These are phyloP conservation scores for Tolypocladium nubicola DNA, from an alignment of 2,329 filamentous ascomycete species.

Conservation along the genomic window DNA sequence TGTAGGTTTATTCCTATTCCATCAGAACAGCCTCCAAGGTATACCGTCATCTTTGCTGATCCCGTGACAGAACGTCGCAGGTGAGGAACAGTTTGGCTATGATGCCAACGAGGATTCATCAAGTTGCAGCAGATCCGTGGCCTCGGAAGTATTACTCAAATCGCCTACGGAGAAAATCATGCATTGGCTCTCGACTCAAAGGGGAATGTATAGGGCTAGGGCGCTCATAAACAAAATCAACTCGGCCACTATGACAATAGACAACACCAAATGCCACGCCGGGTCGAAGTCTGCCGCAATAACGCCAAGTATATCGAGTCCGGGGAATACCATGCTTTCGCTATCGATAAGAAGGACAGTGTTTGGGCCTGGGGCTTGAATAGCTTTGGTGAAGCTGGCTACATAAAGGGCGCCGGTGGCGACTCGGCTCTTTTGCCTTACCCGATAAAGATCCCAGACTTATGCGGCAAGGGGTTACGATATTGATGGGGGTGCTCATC, in stretches of 20 bases:
- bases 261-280: constrained; percentile 36
- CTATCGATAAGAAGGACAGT: constrained; percentile 53
- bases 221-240: constrained; percentile 39
- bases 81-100: constrained; percentile 41
- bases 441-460: constrained; percentile 51
- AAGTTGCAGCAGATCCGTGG: constrained; percentile 39
- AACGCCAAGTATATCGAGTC: constrained; percentile 54
- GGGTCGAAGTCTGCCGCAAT: constrained; percentile 33
- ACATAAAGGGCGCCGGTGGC: constrained; percentile 20
- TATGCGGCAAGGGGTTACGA: constrained; percentile 47
- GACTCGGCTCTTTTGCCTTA: constrained; percentile 47
- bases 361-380: constrained; percentile 76
- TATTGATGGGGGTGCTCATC: constrained; percentile 59
- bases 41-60: not conserved
- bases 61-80: constrained; percentile 13
- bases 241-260: constrained; percentile 27
- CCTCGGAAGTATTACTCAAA: constrained; percentile 46
- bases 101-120: constrained; percentile 19
- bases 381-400: constrained; percentile 64
- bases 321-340: constrained; percentile 68
- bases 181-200: constrained; percentile 49
- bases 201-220: constrained; percentile 11
- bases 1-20: constrained; percentile 25
- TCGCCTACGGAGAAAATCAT: constrained; percentile 55
- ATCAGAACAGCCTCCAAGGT: constrained; percentile 3